Conservation (phyloP, 768 basidiomycete species). For the Tephrocybe sp. region DNA sequence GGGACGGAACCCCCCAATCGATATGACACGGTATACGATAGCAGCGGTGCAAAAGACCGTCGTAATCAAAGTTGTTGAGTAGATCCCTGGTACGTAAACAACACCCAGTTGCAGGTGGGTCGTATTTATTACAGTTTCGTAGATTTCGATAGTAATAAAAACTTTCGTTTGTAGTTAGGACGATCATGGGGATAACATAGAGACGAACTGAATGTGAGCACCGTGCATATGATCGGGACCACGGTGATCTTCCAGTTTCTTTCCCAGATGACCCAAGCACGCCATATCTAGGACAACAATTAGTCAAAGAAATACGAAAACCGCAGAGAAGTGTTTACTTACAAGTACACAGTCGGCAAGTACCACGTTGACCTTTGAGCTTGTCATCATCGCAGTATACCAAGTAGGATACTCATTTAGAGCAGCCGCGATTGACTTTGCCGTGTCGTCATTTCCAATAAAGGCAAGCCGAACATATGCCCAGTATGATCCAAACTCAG, state of each 20-base stretch:
- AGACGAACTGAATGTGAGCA: slow-evolving; percentile 5
- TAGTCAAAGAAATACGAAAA: no score
- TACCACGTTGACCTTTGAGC: slow-evolving; percentile 4
- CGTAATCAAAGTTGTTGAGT: slow-evolving; percentile 5
- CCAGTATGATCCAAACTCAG: slow-evolving; percentile 3
- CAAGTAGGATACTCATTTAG: slow-evolving; percentile 12
- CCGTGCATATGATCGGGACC: slow-evolving; percentile 6
- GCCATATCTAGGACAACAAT: slow-evolving; percentile 13
- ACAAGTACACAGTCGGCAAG: slow-evolving; percentile 14
- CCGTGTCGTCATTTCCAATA: slow-evolving; percentile 1
- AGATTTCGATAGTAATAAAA: slow-evolving; percentile 9
- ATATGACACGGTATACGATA: slow-evolving; percentile 12
- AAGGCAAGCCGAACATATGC: slow-evolving; percentile 5
- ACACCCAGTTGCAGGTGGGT: neutral
- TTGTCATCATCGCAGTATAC: slow-evolving; percentile 2
- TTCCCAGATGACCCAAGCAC: slow-evolving; percentile 16
- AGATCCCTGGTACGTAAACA: neutral
- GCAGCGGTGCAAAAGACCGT: slow-evolving; percentile 12
- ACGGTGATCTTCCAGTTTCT: slow-evolving; percentile 9
- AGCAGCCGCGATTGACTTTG: slow-evolving; percentile 4
- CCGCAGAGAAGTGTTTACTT: neutral
- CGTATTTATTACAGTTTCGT: neutral
- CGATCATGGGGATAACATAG: neutral
- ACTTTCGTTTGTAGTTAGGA: neutral
- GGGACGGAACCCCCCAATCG: neutral